phyloP scores from a whole-genome alignment of 257 asterid species.

The Plectranthus barbatus region DNA sequence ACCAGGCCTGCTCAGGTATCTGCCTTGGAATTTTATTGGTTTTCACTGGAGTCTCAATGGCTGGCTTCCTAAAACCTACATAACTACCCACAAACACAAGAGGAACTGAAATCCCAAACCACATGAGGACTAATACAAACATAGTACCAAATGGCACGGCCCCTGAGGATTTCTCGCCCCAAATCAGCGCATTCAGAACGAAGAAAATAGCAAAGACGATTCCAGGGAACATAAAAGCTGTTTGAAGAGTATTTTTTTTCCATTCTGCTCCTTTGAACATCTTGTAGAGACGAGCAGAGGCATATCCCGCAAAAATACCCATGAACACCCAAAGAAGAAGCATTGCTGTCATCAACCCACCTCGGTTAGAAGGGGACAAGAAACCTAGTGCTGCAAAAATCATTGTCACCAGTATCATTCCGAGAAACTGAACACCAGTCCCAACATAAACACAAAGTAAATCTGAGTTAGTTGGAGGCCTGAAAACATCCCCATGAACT shows the following conservation, averaged over 20 bases:
- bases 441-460: slow-evolving; percentile 76
- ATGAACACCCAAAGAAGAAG: slow-evolving; percentile 86
- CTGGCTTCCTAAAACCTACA: slow-evolving; percentile 68
- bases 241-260: slow-evolving; percentile 73
- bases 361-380: slow-evolving; percentile 88
- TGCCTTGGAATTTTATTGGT: slow-evolving; percentile 89
- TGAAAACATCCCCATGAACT: slow-evolving; percentile 86
- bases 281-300: slow-evolving; percentile 85
- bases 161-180: slow-evolving; percentile 90
- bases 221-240: slow-evolving; percentile 86
- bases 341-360: slow-evolving; percentile 90
- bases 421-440: slow-evolving; percentile 82
- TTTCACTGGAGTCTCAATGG: slow-evolving; percentile 82
- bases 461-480: slow-evolving; percentile 82
- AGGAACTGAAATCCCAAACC: slow-evolving; percentile 88
- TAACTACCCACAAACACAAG: slow-evolving; percentile 83
- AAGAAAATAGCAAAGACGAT: slow-evolving; percentile 56
- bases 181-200: slow-evolving; percentile 64
- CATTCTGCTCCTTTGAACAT: slow-evolving; percentile 87
- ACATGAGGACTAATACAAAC: slow-evolving; percentile 66
- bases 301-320: slow-evolving; percentile 84
- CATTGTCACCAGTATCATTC: slow-evolving; percentile 79
- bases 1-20: slow-evolving; percentile 92
- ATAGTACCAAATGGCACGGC: slow-evolving; percentile 92
- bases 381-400: slow-evolving; percentile 81